Base-by-base conservation (phyloP, 148 eudicot species). In the Fagopyrum homotropicum region DNA sequence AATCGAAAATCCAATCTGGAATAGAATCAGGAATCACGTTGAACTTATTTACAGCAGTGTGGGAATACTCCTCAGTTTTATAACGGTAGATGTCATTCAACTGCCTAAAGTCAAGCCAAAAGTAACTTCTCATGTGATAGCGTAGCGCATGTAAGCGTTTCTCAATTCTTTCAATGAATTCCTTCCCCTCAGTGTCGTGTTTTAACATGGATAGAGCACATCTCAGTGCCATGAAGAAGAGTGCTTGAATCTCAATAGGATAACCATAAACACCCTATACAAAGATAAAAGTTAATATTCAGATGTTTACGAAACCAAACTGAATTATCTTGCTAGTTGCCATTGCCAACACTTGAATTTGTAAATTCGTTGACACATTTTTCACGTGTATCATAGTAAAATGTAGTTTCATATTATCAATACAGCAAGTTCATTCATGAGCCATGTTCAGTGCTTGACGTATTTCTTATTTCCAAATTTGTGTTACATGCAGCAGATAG, bases 211-310 rank as follows among this genome's bases (percentile, higher is more conserved):
- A 64, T 69, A 85, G 70, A 45, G 92, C 89, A 77, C 83, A 82
- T 73, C 88, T 82, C 81, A 89, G 72, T 7, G 92, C 79, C 92
- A 89, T 89, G 48, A 86, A 89, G 87, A 89, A 89, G 72, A 89
- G 90, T 45, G 92, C 85, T 82, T 89, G 92, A 64, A 89, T 89
- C 72, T 89, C 92, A 72, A 87, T 89, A 44, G 92, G 92, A 72
- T 89, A 89, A 43, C 92, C 92, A 74, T 89, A 89, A 60, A 89
- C 75, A 44, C 92, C 92, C 92, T 89, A 87, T 51, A 73, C 75
- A 73, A 66, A 8, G 19, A 19, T 49, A 12, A 50, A 55, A 55
- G 60, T 55, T n/a, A 16, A 55, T 55, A 55, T 55, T 55, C 26
- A 55, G 6, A 55, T 22, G 17, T 16, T 4, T 55, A 55, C 16